Evolutionary conservation across 495 filamentous ascomycete genomes (phyloP).

Genomic region (Diplogelasinospora grovesii): DNA sequence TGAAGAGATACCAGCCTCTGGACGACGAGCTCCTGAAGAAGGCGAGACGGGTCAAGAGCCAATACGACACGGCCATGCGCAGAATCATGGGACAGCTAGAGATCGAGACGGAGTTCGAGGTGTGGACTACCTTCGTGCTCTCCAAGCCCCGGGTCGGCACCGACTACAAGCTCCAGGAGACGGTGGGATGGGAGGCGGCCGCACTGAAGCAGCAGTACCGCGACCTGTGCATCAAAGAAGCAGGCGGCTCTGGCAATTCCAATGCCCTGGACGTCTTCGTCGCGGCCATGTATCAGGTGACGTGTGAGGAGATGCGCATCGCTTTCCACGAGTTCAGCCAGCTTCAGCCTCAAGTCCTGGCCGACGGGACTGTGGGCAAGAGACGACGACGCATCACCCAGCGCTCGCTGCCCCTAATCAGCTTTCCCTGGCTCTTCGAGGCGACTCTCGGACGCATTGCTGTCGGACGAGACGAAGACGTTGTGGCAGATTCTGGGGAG

Average conservation of each 20-base stretch:
- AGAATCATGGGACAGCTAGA: conserved; percentile 82
- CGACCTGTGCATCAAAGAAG: conserved; percentile 53
- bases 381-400: conserved; percentile 32
- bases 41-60: conserved; percentile 59
- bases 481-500: too few species aligned
- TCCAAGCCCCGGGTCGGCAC: conserved; percentile 55
- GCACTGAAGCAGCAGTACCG: conserved; percentile 61
- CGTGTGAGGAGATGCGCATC: conserved; percentile 57
- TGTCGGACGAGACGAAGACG: too few species aligned
- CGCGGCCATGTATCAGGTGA: conserved; percentile 81
- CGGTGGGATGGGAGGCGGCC: conserved; percentile 58
- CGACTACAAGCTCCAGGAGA: conserved; percentile 84
- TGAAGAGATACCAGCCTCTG: conserved; percentile 55
- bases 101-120: conserved; percentile 84
- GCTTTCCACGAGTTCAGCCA: conserved; percentile 43
- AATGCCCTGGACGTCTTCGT: conserved; percentile 59
- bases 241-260: conserved; percentile 52
- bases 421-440: conserved; percentile 87
- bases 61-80: conserved; percentile 71
- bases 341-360: conserved; percentile 27
- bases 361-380: conserved; percentile 26
- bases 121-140: conserved; percentile 79
- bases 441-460: conserved; percentile 70
- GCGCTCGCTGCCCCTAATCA: conserved; percentile 69
- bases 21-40: conserved; percentile 46